Evolutionary conservation across 768 basidiomycete species (phyloP), one percentile per base, ranked within the genome.

Genomic region (Leucocoprinus leucothites): DNA sequence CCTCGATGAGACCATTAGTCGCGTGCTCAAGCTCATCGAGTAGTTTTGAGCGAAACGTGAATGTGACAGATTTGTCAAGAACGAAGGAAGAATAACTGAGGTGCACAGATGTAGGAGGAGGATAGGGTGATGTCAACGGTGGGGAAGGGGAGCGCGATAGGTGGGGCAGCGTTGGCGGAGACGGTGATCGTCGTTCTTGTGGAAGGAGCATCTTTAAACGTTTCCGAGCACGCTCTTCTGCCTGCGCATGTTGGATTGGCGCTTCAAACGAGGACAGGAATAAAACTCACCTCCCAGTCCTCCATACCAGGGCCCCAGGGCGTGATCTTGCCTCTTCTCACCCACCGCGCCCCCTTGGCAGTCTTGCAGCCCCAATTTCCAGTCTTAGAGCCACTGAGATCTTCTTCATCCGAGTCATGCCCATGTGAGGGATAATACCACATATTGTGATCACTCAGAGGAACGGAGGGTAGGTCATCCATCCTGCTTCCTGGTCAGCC

Each of bases 281-380:
- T 31, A 43, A 14, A 14, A 65, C 77, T 59, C 64, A 89, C 91
- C 83, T 93, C 90, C 86, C 89, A 91, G 56, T 93, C 90, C 34
- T 90, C 90, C 74, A 85, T 82, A 46, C 81, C 80, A 19, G 91
- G 90, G 25, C 89, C 90, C 92, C 92, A 94, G 13, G 85, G 75
- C 25, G 83, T 81, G 57, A 92, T 82, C 70, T 94, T 94, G 44
- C 91, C 89, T 65, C 78, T 81, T 16, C 91, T 82, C 47, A 89
- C 78, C 91, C 91, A 94, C 64, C 91, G 78, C 18, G 89, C 82
- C n/a, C 84, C 85, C 65, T 83, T 84, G 56, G 77, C 69, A 9
- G 78, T 80, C 71, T 94, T 94, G 57, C 84, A 81, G 2, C 92
- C 92, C 90, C 92, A 94, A 61, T 94, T 94, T 34, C 92, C 87